Evolutionary conservation across 2,329 filamentous ascomycete species (phyloP).

Genomic region (Colletotrichum sp.): DNA sequence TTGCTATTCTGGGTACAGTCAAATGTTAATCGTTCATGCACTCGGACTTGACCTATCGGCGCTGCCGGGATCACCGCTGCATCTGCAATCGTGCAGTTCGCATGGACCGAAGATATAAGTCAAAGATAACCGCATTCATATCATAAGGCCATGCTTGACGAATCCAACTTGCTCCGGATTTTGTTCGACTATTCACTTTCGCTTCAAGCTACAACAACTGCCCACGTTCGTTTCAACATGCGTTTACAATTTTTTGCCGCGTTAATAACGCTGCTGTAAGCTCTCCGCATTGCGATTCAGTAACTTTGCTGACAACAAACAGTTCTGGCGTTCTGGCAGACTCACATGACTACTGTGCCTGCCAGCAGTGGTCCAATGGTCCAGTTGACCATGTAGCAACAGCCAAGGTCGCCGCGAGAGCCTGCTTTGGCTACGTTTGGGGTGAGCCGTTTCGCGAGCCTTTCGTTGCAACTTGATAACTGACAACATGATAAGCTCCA

Average conservation of each 20-base stretch:
- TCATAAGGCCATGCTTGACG: background rate
- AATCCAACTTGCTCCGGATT: background rate
- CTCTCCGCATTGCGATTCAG: background rate
- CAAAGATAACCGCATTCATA: background rate
- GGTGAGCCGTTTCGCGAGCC: background rate
- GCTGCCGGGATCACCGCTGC: background rate
- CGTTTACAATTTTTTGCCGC: background rate
- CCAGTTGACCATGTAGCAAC: background rate
- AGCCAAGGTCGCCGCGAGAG: background rate
- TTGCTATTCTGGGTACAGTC: background rate
- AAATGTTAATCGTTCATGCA: background rate
- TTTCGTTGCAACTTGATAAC: background rate
- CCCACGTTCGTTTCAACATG: background rate
- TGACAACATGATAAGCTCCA: background rate
- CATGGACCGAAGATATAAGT: background rate
- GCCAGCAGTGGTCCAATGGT: background rate
- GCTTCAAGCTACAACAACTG: background rate
- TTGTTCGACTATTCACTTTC: background rate
- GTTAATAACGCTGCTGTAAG: background rate
- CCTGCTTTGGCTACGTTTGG: background rate
- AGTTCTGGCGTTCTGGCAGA: background rate
- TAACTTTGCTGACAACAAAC: accelerated
- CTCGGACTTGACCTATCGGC: background rate
- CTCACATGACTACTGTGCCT: background rate
- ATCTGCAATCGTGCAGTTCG: background rate